Percentiles rank a stretch among this genome's conserved stretches.
These are phyloP conservation scores for Auricularia sp. DNA, from an alignment of 768 basidiomycete genomes.

Conservation along the genomic window DNA sequence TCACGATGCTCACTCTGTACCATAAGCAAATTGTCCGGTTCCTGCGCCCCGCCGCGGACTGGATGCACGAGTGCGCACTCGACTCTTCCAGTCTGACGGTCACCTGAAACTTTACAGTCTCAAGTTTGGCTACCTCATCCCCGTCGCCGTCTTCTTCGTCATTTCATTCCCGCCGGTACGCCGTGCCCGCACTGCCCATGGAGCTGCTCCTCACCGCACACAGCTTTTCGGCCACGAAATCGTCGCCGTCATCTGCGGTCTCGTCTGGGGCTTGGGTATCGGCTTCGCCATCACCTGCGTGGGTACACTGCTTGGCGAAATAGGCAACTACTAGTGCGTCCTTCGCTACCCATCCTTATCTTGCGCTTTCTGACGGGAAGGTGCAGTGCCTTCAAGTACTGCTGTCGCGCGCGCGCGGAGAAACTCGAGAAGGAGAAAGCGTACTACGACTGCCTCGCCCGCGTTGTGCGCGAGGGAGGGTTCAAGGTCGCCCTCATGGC, in stretches of 20 bases:
- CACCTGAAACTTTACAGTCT: slow-evolving; percentile 28
- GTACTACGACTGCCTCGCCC: slow-evolving; percentile 38
- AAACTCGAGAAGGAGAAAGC: slow-evolving; percentile 49
- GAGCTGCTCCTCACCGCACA: background rate
- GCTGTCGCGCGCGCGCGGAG: slow-evolving; percentile 63
- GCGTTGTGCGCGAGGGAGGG: slow-evolving; percentile 75
- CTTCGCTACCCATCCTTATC: background rate
- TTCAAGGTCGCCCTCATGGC: slow-evolving; percentile 74
- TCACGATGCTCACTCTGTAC: slow-evolving; percentile 47
- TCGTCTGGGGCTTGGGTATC: slow-evolving; percentile 82
- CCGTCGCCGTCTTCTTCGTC: slow-evolving; percentile 72
- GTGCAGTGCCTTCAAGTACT: slow-evolving; percentile 70
- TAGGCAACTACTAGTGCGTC: slow-evolving; percentile 78
- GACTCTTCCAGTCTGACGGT: background rate
- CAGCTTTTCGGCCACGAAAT: slow-evolving; percentile 90
- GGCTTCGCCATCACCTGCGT: slow-evolving; percentile 72
- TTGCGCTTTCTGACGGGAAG: background rate
- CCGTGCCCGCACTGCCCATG: slow-evolving; percentile 3
- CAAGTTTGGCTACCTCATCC: slow-evolving; percentile 60
- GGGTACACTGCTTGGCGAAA: slow-evolving; percentile 68
- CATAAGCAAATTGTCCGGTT: slow-evolving; percentile 63
- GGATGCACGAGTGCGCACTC: slow-evolving; percentile 48
- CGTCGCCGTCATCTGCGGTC: slow-evolving; percentile 74
- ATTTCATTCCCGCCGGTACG: slow-evolving; percentile 77
- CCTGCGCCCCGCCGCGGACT: slow-evolving; percentile 55